Percentiles rank a stretch among this genome's conserved stretches.
Conservation (phyloP, 768 basidiomycete species). For the Kwoniella newhampshirensis region DNA sequence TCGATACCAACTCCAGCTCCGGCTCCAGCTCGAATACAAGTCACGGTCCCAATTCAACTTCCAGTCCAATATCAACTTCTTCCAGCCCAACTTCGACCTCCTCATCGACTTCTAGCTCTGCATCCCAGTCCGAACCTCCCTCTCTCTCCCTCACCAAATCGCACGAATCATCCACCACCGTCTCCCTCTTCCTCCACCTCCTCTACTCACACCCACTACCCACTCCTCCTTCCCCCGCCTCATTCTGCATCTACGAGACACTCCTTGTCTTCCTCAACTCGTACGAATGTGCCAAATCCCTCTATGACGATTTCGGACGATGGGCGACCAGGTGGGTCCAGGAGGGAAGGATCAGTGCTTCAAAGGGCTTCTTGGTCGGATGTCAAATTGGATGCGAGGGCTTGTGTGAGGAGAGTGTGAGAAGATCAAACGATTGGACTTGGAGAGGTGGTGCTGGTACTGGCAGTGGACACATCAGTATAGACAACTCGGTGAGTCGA, state of each 20-base stretch:
- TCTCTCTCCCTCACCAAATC: constrained; percentile 6
- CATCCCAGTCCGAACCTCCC: too few relatives aligned
- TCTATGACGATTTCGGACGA: neutral
- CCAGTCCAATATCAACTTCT: too few relatives aligned
- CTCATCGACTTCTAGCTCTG: neutral
- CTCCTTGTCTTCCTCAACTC: constrained; percentile 6
- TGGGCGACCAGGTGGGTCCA: constrained; percentile 4
- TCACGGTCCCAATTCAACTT: too few relatives aligned
- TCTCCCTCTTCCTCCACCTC: constrained; percentile 17
- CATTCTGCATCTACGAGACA: constrained; percentile 7
- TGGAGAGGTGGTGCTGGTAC: too few relatives aligned
- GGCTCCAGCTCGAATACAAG: neutral
- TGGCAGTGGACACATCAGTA: too few relatives aligned
- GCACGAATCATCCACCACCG: constrained; percentile 3
- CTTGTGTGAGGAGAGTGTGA: constrained; percentile 1
- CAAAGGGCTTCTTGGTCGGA: constrained; percentile 13
- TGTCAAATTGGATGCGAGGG: neutral
- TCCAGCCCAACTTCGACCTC: neutral
- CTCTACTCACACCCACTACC: constrained; percentile 2
- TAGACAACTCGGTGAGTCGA: too few relatives aligned
- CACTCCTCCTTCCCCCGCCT: neutral
- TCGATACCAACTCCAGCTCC: neutral
- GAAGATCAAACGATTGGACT: constrained; percentile 14
- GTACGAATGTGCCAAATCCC: constrained; percentile 6
- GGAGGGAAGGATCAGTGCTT: constrained; percentile 4